Evolutionary conservation across 116 monocot species (phyloP), one percentile per base, ranked within the genome.

Genomic region (Papilionanthe hybrid): DNA sequence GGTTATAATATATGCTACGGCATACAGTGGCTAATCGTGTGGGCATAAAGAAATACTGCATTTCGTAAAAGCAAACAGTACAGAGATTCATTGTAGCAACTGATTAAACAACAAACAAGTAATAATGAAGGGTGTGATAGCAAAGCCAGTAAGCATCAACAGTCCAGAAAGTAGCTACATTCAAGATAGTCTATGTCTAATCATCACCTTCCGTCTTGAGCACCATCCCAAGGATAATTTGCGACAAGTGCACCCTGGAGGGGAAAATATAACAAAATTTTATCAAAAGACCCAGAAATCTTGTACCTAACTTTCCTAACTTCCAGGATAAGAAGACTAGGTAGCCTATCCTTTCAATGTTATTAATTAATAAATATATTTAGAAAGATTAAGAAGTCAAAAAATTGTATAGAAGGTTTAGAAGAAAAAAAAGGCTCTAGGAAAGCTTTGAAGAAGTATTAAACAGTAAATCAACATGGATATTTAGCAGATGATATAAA

Each of bases 211-310:
- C 85, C 77, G 78, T 97, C 89, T 87, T 79, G 66, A 55, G 92
- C 83, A 29, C 97, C 97, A 90, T 97, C 97, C 97, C 97, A 97
- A 76, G 97, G 97, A 90, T 97, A 97, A 86, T 97, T 97, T 87
- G 91, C 97, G 80, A 97, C 97, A 83, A 97, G 92, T 42, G 97
- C 97, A 88, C 97, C 97, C 97, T 97, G 81, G n/a, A 73, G 23
- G 53, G 87, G 77, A 80, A 75, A 42, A 68, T 23, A 42, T 71
- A 68, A 76, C 44, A 50, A 55, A 50, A 48, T 49, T 58, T 75
- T 44, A 23, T 10, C 44, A 0, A 73, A n/a, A 44, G 44, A 7
- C 20, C 10, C 10, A 32, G 37, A 71, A 22, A 20, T n/a, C 72
- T 44, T 73, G 22, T 73, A 73, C 11, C 71, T 41, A 71, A 37